Conservation (phyloP, 768 basidiomycete genomes). For the Melanogaster broomeanus region DNA sequence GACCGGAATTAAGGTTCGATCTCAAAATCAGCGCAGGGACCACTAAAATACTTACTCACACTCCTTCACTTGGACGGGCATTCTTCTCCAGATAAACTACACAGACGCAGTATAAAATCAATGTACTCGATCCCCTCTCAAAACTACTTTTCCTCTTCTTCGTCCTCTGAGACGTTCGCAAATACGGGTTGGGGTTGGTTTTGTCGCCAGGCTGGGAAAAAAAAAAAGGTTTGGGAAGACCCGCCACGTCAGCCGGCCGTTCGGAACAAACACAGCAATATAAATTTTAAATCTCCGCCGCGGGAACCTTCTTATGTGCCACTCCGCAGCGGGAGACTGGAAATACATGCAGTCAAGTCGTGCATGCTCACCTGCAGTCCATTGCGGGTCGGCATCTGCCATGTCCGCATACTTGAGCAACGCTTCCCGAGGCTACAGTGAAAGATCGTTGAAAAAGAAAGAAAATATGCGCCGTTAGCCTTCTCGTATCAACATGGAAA, state of each 20-base stretch:
- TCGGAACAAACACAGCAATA: slow-evolving; percentile 35
- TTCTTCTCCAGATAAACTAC: slow-evolving; percentile 8
- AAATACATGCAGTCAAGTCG: slow-evolving; percentile 14
- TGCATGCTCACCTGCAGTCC: slow-evolving; percentile 73
- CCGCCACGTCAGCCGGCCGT: slow-evolving; percentile 60
- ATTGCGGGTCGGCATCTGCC: slow-evolving; percentile 78
- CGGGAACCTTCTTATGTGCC: slow-evolving; percentile 27
- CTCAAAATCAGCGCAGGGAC: slow-evolving; percentile 73
- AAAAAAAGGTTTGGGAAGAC: slow-evolving; percentile 32
- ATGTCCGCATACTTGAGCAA: slow-evolving; percentile 87
- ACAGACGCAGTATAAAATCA: slow-evolving; percentile 5
- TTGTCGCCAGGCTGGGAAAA: slow-evolving; percentile 76
- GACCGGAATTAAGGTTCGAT: slow-evolving; percentile 82
- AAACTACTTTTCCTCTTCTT: slow-evolving; percentile 58
- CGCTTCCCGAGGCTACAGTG: slow-evolving; percentile 87
- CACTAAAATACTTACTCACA: slow-evolving; percentile 46
- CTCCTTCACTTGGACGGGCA: slow-evolving; percentile 23
- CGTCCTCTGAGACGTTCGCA: slow-evolving; percentile 55
- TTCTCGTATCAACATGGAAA: slow-evolving; percentile 25
- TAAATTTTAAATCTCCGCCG: slow-evolving; percentile 30
- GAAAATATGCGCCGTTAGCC: slow-evolving; percentile 26
- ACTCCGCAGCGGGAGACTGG: slow-evolving; percentile 28
- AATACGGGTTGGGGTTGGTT: slow-evolving; percentile 91
- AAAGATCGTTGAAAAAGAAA: slow-evolving; percentile 22
- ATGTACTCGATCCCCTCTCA: slow-evolving; percentile 24